Evolutionary conservation across 1,139 yeast genomes (phyloP).

Genomic region (Zygoascus hellenicus): DNA sequence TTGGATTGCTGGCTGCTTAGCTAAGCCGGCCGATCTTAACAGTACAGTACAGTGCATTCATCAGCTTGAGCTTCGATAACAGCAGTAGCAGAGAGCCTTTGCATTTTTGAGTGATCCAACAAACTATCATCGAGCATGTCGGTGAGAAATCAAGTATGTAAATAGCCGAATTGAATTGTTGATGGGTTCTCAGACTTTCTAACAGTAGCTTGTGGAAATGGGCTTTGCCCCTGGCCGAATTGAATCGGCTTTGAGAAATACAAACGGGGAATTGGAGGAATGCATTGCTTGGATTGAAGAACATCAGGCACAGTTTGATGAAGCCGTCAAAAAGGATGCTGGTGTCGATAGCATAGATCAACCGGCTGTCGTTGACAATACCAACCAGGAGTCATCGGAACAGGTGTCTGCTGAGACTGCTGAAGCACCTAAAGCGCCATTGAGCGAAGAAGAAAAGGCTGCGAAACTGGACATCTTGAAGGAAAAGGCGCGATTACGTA

Average conservation of each 20-base stretch:
- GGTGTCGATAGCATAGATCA: conserved; percentile 9
- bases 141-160: conserved; percentile 4
- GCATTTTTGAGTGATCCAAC: no score
- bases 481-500: conserved; percentile 28
- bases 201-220: conserved; percentile 28
- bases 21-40: no score
- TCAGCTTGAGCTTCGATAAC: no score
- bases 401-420: conserved; percentile 8
- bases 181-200: no score
- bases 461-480: conserved; percentile 30
- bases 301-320: conserved; percentile 22
- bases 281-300: conserved; percentile 34
- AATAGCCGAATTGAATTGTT: background rate
- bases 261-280: conserved; percentile 27
- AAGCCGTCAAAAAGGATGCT: conserved; percentile 6
- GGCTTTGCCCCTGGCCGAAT: conserved; percentile 32
- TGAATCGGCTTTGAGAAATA: conserved; percentile 31
- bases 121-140: background rate
- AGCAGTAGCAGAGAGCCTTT: no score
- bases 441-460: conserved; percentile 30
- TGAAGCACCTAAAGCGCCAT: conserved; percentile 17
- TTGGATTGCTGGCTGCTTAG: no score
- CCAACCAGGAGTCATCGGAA: background rate
- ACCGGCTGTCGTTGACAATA: conserved; percentile 10
- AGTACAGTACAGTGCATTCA: no score